Base-by-base conservation (phyloP, 371 early-diverging fungal species). In the Mortierella sp. region DNA sequence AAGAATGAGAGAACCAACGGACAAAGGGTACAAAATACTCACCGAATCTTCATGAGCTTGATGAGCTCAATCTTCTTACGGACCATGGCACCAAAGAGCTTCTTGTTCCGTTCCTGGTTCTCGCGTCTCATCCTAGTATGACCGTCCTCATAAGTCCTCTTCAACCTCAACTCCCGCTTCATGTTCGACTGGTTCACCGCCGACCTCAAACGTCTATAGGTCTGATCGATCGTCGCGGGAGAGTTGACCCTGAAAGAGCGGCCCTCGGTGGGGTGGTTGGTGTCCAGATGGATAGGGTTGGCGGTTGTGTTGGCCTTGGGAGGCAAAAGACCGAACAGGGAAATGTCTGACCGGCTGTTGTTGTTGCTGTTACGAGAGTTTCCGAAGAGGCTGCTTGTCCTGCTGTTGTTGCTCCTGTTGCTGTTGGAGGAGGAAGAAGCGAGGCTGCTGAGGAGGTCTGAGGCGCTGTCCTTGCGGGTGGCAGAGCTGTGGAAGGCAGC, bases 21-120 rank as follows among this genome's bases (percentile, higher is more conserved):
- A 11, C 32, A 4, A 63, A 63, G 4, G 3, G 16, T 38, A 44
- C 4, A 70, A 41, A 70, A 43, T 35, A 68, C 78, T n/a, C 80
- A 86, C 87, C 87, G 87, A 72, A 77, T 63, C 80, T 86, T 86
- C 87, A 86, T 86, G 77, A 86, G 75, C 74, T 82, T 77, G 78
- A 86, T 86, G 72, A 86, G 65, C 32, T 82, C 80, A 72, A 86
- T 86, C 87, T 86, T 86, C 75, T 86, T 86, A 38, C 82, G 74
- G 74, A 86, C 87, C 87, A 86, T 86, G 44, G 76, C 76, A 7
- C 87, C 87, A 65, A 86, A 86, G 77, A 86, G 41, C 76, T 80
- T 86, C 75, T 80, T 76, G 87, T 86, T 86, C 70, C 77, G 63
- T 51, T 86, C 87, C 75, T 86, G 87, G 32, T 71, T 70, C 78